A percentile compares a stretch with the other conserved stretches of the same genome.
Conservation (phyloP, 2,329 filamentous ascomycete species). For the Diplodia corticola region DNA sequence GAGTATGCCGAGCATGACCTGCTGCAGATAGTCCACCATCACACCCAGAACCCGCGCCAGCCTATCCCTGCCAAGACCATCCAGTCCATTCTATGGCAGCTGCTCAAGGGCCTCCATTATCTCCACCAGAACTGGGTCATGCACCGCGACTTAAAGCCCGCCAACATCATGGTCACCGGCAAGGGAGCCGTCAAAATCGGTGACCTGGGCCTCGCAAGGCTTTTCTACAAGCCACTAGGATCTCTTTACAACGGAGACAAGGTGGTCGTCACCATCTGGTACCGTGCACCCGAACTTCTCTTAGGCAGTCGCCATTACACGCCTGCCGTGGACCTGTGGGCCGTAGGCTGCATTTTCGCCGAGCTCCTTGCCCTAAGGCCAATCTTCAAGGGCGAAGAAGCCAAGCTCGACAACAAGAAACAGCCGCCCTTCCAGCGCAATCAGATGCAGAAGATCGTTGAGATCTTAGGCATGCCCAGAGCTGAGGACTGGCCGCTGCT, state of each 20-base stretch:
- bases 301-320: slow-evolving; percentile 95
- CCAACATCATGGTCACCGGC: slow-evolving; percentile 98
- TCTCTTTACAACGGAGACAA: slow-evolving; percentile 93
- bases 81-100: slow-evolving; percentile 92
- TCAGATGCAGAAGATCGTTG: slow-evolving; percentile 98
- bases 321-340: slow-evolving; percentile 95
- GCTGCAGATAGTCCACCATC: slow-evolving; percentile 96
- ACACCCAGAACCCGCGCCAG: slow-evolving; percentile 83
- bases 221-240: slow-evolving; percentile 92
- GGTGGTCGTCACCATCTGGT: slow-evolving; percentile 99
- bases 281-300: slow-evolving; percentile 89
- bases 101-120: slow-evolving; percentile 92
- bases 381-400: slow-evolving; percentile 98
- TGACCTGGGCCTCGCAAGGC: slow-evolving; percentile 84
- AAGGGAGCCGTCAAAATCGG: slow-evolving; percentile 89
- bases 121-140: slow-evolving; percentile 96
- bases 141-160: slow-evolving; percentile 94
- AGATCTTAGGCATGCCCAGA: slow-evolving; percentile 87
- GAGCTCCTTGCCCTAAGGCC: slow-evolving; percentile 86
- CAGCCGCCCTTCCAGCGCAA: slow-evolving; percentile 96
- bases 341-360: slow-evolving; percentile 95
- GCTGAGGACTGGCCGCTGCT: slow-evolving; percentile 88
- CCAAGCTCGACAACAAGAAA: slow-evolving; percentile 98
- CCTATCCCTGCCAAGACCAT: slow-evolving; percentile 86
- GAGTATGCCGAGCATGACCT: slow-evolving; percentile 98